Evolutionary conservation across 495 filamentous ascomycete species (phyloP).

Genomic region (Halenospora varia): DNA sequence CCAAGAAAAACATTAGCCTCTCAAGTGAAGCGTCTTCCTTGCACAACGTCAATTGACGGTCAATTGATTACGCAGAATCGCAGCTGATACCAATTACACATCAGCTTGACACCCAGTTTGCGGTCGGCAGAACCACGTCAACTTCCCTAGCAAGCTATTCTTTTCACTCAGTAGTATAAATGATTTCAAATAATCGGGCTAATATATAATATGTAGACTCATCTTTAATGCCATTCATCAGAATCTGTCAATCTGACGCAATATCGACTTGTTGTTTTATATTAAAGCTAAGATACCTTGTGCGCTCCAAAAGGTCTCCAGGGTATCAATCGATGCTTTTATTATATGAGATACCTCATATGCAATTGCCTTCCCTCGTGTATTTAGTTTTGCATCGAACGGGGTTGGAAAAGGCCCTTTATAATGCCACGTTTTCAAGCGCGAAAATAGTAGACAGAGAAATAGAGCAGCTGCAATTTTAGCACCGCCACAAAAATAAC

Average conservation of each 20-base stretch:
- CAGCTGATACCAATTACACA: background rate
- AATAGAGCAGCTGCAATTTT: too few species aligned
- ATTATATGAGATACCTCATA: too few species aligned
- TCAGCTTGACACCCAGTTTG: background rate
- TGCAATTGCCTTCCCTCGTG: too few species aligned
- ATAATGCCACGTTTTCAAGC: too few species aligned
- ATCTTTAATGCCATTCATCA: background rate
- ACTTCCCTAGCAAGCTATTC: background rate
- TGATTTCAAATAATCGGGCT: background rate
- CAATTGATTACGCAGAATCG: background rate
- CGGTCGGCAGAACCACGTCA: background rate
- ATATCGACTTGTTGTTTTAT: background rate
- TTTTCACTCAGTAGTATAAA: background rate
- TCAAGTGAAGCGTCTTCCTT: background rate
- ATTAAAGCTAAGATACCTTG: background rate
- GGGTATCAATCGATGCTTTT: too few species aligned
- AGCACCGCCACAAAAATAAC: too few species aligned
- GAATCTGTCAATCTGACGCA: background rate
- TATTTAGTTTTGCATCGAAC: too few species aligned
- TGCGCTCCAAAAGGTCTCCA: background rate
- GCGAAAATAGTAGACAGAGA: too few species aligned
- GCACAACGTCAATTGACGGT: background rate
- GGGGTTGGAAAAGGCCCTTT: too few species aligned
- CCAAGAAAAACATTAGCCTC: background rate
- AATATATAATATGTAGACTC: background rate